A percentile compares a stretch with the other conserved stretches of the same genome.
Conservation (phyloP, 176 grass and related monocot genomes). For the Panicum miliaceum region DNA sequence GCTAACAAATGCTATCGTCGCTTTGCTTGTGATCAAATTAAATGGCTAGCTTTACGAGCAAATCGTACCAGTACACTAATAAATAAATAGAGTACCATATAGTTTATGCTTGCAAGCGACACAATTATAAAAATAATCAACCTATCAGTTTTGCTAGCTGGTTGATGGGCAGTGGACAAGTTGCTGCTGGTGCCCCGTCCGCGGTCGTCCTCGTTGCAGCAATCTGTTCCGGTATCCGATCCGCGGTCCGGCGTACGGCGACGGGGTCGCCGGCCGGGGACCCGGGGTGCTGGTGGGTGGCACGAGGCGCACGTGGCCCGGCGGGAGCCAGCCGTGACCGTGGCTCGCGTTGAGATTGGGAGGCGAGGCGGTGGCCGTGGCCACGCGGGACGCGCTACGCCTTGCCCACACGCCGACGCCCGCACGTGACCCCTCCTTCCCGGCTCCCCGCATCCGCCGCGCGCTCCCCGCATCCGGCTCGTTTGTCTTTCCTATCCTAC, state of each 20-base stretch:
- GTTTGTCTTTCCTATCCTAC: no score
- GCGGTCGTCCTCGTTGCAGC: conserved; percentile 5
- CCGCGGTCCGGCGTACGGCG: neutral
- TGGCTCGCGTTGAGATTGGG: no score
- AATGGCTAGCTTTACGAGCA: neutral
- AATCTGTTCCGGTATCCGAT: no score
- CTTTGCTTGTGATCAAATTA: neutral
- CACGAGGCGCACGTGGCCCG: no score
- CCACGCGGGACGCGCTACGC: conserved; percentile 25
- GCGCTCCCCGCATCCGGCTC: no score
- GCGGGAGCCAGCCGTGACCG: no score
- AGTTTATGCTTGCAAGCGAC: neutral
- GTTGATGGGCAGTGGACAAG: neutral
- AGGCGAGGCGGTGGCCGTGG: neutral
- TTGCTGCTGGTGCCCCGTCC: neutral
- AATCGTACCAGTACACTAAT: no score
- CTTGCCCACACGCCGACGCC: conserved; percentile 14
- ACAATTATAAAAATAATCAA: neutral
- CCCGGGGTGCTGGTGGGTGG: no score
- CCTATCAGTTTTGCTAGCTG: neutral
- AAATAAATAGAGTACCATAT: no score
- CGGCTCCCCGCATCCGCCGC: no score
- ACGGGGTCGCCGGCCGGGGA: no score
- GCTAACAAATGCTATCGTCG: neutral
- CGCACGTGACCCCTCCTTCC: neutral